Base-by-base conservation (phyloP, 148 eudicot species). In the Vaccinium myrtillus region DNA sequence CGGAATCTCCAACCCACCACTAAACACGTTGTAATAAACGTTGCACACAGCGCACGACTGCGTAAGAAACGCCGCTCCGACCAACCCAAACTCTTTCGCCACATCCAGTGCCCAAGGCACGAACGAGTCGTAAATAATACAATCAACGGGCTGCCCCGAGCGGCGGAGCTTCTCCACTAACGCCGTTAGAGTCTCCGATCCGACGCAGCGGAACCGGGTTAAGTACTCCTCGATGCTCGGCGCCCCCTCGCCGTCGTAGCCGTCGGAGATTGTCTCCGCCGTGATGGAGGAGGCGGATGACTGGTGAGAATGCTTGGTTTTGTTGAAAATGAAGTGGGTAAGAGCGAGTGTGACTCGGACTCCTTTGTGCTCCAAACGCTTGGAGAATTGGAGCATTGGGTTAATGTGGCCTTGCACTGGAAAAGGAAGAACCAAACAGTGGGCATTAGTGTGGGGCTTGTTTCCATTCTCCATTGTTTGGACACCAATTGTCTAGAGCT, bases 371-470 rank as follows among this genome's bases (percentile, higher is more conserved):
- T 86, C 81, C 23, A 91, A 81, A 5, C 93, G 87, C 86, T 90
- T 87, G 63, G 89, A 80, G 83, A 91, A 91, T 83, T 91, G 92
- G 51, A 92, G 85, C 89, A 88, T 89, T 51, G 93, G 94, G 79
- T 92, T 92, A 4, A 92, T 92, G 87, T 92, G 94, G 81, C 94
- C 94, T 86, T 91, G 94, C 27, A 81, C 69, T n/a, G 91, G 91
- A 63, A 77, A 88, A 1, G 93, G 89, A 1, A 92, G 82, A 18
- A 92, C 83, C 19, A 92, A 18, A 30, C 88, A 85, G 87, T 89
- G 91, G 77, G 87, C 87, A 39, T 36, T 36, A 2, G 58, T 86
- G 30, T 63, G 9, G 9, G 49, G 51, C 19, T 56, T 81, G 69
- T 80, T 46, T 2, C 15, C 54, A 2, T 79, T 53, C 39, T 88